phyloP scores from a whole-genome alignment of 2,329 filamentous ascomycete genomes.

The Ophiostoma himal-ulmi region DNA sequence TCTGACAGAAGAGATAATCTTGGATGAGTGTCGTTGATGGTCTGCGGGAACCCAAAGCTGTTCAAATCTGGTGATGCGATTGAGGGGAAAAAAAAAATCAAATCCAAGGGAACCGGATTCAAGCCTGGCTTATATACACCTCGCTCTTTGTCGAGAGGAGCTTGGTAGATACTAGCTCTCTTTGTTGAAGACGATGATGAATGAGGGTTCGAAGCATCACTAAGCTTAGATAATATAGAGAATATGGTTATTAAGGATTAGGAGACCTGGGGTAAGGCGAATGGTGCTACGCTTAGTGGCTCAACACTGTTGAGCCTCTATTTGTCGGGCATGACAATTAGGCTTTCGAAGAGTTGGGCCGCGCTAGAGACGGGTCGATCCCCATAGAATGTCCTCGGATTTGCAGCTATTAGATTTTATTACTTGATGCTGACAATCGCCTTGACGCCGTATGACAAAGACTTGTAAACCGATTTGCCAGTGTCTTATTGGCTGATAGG shows the following conservation, averaged over 20 bases:
- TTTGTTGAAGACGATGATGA: not conserved
- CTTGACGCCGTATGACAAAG: not conserved
- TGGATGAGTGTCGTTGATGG: not conserved
- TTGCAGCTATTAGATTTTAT: conserved; percentile 7
- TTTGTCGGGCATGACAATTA: conserved; percentile 10
- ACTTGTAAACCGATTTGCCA: not conserved
- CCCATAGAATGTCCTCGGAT: not conserved
- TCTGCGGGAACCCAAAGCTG: not conserved
- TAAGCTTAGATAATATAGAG: conserved; percentile 15
- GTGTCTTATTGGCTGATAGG: not conserved
- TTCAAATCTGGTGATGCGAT: not conserved
- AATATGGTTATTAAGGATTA: not conserved
- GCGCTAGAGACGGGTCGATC: not conserved
- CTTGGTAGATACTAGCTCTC: not conserved
- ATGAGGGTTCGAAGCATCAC: conserved; percentile 13
- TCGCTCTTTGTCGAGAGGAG: not conserved
- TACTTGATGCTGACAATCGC: conserved; percentile 22
- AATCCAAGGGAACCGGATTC: not conserved
- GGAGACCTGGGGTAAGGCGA: not conserved
- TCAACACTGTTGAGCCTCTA: not conserved
- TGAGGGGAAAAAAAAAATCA: not conserved
- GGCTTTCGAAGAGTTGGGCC: not conserved
- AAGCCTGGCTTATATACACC: not conserved
- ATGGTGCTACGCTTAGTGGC: not conserved
- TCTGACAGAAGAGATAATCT: not conserved